Base-by-base conservation (phyloP, 2,329 filamentous ascomycete species). In the Trichoderma oligosporum region DNA sequence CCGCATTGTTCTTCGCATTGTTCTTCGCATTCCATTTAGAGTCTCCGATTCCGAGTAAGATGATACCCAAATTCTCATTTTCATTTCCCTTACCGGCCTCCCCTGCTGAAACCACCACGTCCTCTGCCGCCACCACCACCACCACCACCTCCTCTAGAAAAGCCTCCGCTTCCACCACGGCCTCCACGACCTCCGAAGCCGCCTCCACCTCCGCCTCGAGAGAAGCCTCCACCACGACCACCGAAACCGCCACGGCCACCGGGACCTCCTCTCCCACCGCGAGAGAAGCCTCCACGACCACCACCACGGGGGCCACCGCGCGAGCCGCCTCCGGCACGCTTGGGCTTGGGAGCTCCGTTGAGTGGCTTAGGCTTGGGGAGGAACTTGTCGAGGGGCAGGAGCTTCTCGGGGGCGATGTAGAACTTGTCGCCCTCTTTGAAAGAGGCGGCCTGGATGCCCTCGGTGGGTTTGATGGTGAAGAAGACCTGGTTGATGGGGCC, bases 361-460 rank as follows among this genome's bases (percentile, higher is more conserved):
- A 78, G 76, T 51, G 80, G 78, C 80, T 97, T 97, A 56, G 93
- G 93, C 81, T 92, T 96, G 63, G 94, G 94, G 59, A 97, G 80
- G 82, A 99, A 99, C 81, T 88, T 91, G 75, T 99, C 94, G 67
- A 97, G 79, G 42, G 94, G 93, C 61, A 99, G 81, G 52, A 97
- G 84, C 81, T 97, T 99, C 78, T 97, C 94, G 69, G 86, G 84
- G 66, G 87, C 89, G 70, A 97, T 96, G 80, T 86, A 99, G 78
- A 99, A 95, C 78, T 95, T 96, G 81, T 97, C 94, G 71, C 94
- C 94, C 62, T 86, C 77, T 80, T 97, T 96, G 86, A 97, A 99
- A 38, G 89, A 94, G 59, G 86, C 84, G 61, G 94, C 91, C 75
- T 96, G 89, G 73, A 99, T 97, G 67, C 94, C 94, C 73, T 97